A percentile compares a stretch with the other conserved stretches of the same genome.
Conservation (phyloP, 768 basidiomycete species). For the Trametopsis cervina region DNA sequence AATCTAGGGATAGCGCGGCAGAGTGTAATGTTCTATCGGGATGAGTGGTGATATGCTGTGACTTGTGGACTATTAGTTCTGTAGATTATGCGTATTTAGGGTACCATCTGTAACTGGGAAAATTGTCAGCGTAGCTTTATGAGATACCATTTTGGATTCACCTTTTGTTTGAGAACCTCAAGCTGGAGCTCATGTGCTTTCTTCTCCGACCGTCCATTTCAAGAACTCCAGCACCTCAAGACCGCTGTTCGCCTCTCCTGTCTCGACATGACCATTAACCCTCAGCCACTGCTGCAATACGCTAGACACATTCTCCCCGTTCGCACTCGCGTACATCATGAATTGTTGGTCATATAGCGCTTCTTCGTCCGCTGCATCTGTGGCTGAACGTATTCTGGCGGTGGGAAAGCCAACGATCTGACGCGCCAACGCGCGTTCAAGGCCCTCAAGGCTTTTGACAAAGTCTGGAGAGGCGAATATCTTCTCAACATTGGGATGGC, state of each 20-base stretch:
- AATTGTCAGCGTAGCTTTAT: not conserved
- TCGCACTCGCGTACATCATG: conserved; percentile 64
- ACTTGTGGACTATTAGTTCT: not conserved
- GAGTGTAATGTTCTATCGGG: no score
- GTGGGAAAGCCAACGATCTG: conserved; percentile 86
- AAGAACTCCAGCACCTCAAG: conserved; percentile 45
- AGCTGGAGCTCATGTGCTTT: not conserved
- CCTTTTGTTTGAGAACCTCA: not conserved
- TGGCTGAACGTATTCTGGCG: conserved; percentile 31
- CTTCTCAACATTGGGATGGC: conserved; percentile 38
- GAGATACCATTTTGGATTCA: not conserved
- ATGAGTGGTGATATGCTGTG: conserved; percentile 1
- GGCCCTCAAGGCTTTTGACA: conserved; percentile 45
- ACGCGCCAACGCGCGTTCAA: conserved; percentile 73
- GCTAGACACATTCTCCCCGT: conserved; percentile 25
- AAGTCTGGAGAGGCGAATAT: conserved; percentile 43
- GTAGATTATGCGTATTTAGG: not conserved
- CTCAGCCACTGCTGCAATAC: conserved; percentile 50
- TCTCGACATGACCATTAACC: conserved; percentile 35
- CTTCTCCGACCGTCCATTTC: conserved; percentile 62
- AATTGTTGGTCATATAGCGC: conserved; percentile 70
- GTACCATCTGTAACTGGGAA: not conserved
- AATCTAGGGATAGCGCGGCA: not conserved
- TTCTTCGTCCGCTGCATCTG: conserved; percentile 32
- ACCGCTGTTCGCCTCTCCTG: conserved; percentile 27